Base-by-base conservation (phyloP, 1,284 basidiomycete species). In the Fomitopsis pinicola region DNA sequence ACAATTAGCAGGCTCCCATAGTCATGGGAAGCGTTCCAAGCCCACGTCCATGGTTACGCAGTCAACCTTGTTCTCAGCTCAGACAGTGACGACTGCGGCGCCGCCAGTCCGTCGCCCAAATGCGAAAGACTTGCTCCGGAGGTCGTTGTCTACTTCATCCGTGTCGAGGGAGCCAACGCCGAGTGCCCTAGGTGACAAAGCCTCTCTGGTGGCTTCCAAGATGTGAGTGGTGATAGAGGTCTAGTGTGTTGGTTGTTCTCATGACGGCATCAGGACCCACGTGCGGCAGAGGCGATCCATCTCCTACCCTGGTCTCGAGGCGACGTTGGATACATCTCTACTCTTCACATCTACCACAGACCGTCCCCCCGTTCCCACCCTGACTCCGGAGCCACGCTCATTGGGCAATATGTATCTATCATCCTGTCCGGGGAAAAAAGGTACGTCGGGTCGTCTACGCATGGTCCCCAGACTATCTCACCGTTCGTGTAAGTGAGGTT, bases 341-440 rank as follows among this genome's bases (percentile, higher is more conserved):
- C 7, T 46, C 3, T 14, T 6, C 12, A 22, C 48, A 3, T 50
- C 28, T 26, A 7, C 48, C 28, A 33, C 5, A 12, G 48, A n/a
- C 12, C 48, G 4, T 22, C 48, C 28, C 8, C 55, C 40, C 22
- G 60, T 61, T 2, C 59, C 63, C 46, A 30, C 63, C 42, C 30
- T 64, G 9, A 63, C 61, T 1, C 30, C 60, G 44, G 9, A 46
- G 62, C 22, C 69, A 64, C 33, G 72, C 77, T 28, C 67, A 42
- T 74, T 98, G 1, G 97, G 97, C n/a, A 98, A 98, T 73, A 74
- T 99, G 40, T 82, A 92, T 53, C 76, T 99, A 35, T 95, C 92
- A 2, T 96, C 93, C 6, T 98, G 96, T 76, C 97, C 97, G 0
- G 97, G 97, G 8, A 99, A 98, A 76, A 95, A 98, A 80, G 86